Percentiles rank a stretch among this genome's conserved stretches.
phyloP scores from a whole-genome alignment of 176 grass and related monocot genomes.

The Urochloa ruziziensis region DNA sequence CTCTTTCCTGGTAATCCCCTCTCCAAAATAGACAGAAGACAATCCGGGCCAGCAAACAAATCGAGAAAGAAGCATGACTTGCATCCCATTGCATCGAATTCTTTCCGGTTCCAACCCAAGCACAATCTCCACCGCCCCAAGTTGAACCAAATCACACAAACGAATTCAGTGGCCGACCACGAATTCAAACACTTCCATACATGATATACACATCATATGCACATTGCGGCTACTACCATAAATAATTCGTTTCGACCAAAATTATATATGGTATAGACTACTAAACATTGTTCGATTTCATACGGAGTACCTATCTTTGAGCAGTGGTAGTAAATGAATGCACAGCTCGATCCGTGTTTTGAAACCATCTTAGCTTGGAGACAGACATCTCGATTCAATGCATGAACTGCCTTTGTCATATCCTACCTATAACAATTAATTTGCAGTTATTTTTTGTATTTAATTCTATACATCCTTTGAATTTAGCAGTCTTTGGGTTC shows the following conservation, averaged over 20 bases:
- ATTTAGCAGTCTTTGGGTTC: neutral
- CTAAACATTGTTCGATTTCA: neutral
- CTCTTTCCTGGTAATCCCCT: neutral
- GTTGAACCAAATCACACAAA: neutral
- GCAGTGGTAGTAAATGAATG: neutral
- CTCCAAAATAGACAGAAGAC: conserved; percentile 4
- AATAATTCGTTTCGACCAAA: neutral
- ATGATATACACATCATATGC: neutral
- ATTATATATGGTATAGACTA: neutral
- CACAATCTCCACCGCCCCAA: conserved; percentile 21
- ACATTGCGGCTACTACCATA: neutral
- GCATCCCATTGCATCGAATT: neutral
- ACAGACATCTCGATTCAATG: neutral
- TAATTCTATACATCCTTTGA: neutral
- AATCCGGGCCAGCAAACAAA: conserved; percentile 8
- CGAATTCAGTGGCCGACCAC: neutral
- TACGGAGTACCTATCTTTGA: neutral
- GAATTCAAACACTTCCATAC: conserved; percentile 7
- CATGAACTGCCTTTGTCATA: neutral
- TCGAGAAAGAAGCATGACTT: conserved; percentile 3
- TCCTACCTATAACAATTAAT: neutral
- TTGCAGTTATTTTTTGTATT: neutral
- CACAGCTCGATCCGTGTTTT: neutral
- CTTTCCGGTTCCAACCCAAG: conserved; percentile 5
- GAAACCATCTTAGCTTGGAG: neutral